phyloP scores from a whole-genome alignment of 2,329 filamentous ascomycete species.

The Aspergillus uvarum region DNA sequence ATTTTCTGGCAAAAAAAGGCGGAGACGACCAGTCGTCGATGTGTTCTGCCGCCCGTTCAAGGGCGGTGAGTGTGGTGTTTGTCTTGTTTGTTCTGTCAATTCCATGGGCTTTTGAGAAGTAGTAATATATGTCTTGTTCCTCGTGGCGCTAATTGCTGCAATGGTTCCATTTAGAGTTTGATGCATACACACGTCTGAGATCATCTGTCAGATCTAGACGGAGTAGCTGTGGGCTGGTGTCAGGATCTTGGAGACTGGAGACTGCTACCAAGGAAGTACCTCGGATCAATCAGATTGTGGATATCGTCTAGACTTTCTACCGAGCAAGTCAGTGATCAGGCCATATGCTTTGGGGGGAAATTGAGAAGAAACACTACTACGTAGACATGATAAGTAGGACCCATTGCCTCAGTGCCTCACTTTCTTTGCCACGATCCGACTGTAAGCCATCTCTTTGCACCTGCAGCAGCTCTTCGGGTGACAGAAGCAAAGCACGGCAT shows the following conservation, averaged over 20 bases:
- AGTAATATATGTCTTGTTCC: too few relatives aligned
- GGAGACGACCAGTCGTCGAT: not conserved
- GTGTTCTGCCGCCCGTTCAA: not conserved
- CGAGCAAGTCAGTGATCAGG: not conserved
- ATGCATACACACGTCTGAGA: not conserved
- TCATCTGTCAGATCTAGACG: not conserved
- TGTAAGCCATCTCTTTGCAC: too few relatives aligned
- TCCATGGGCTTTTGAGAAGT: not conserved
- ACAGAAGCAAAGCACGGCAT: not conserved
- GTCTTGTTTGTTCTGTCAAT: not conserved
- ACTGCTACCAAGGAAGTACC: not conserved
- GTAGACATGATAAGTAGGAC: not conserved
- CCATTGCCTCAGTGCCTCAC: too few relatives aligned
- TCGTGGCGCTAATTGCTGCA: too few relatives aligned
- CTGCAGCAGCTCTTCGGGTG: too few relatives aligned
- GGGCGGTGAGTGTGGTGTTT: not conserved
- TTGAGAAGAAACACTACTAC: not conserved
- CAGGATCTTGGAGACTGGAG: not conserved
- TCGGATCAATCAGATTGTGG: not conserved
- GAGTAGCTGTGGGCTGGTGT: not conserved
- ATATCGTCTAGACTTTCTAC: not conserved
- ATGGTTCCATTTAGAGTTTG: too few relatives aligned
- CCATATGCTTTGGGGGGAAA: not conserved
- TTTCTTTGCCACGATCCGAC: too few relatives aligned
- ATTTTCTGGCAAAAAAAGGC: constrained; percentile 20